Conservation (phyloP, 2,329 filamentous ascomycete genomes). For the Aspergillus luchuensis region DNA sequence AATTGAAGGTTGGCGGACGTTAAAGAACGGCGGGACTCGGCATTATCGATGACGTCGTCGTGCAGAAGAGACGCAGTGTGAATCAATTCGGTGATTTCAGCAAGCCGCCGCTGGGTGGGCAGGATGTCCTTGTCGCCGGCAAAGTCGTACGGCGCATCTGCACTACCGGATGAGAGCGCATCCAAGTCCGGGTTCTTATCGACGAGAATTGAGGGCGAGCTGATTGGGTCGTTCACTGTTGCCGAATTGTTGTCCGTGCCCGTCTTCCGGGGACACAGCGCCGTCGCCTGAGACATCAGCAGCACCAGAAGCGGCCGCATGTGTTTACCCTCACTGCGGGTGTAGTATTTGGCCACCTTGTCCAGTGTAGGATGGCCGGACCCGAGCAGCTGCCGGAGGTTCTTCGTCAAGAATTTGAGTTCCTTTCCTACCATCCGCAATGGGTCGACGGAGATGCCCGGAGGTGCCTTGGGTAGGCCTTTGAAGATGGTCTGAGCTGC, state of each 20-base stretch:
- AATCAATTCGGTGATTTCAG: constrained; percentile 96
- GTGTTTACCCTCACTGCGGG: constrained; percentile 94
- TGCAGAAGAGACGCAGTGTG: constrained; percentile 95
- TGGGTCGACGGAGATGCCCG: constrained; percentile 77
- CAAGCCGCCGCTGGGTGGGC: constrained; percentile 86
- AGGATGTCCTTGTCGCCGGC: constrained; percentile 65
- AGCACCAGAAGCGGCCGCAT: constrained; percentile 91
- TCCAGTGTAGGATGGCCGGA: constrained; percentile 94
- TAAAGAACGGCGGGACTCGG: constrained; percentile 76
- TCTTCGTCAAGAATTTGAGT: constrained; percentile 92
- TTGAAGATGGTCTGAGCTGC: constrained; percentile 56
- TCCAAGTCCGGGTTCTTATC: constrained; percentile 76
- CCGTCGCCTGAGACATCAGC: constrained; percentile 92
- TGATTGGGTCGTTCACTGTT: constrained; percentile 63
- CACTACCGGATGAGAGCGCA: constrained; percentile 54
- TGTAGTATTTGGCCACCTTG: constrained; percentile 97
- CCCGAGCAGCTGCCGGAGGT: constrained; percentile 88
- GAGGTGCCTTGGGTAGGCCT: constrained; percentile 42
- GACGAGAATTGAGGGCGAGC: constrained; percentile 64
- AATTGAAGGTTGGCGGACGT: constrained; percentile 93
- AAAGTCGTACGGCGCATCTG: constrained; percentile 40
- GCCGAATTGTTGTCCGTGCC: constrained; percentile 44
- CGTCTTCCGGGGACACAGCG: constrained; percentile 68
- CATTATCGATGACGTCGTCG: constrained; percentile 97
- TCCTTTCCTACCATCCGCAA: constrained; percentile 90